Evolutionary conservation across 768 basidiomycete genomes (phyloP).

Genomic region (Suillus clintonianus): DNA sequence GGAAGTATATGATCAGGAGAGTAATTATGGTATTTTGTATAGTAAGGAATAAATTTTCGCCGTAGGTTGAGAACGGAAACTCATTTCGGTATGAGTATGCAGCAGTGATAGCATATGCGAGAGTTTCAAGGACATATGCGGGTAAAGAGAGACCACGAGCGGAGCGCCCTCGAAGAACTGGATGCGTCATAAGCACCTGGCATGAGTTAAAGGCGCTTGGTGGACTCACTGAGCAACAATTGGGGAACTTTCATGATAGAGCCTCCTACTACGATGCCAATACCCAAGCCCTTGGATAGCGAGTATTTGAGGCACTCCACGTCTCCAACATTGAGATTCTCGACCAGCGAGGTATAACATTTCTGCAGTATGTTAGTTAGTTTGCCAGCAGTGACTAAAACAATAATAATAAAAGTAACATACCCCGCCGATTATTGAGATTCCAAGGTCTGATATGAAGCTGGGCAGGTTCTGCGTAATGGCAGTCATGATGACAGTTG

Average conservation of each 20-base stretch:
- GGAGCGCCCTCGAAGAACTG: constrained; percentile 72
- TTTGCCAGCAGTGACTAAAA: not conserved
- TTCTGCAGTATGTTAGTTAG: constrained; percentile 47
- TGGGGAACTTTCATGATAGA: constrained; percentile 97
- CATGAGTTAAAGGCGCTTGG: not conserved
- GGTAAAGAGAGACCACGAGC: constrained; percentile 87
- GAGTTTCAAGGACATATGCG: constrained; percentile 88
- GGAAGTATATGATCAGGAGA: constrained; percentile 78
- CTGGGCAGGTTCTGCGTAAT: constrained; percentile 86
- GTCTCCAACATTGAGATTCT: constrained; percentile 78
- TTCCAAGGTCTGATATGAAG: constrained; percentile 80
- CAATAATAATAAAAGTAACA: constrained; percentile 7
- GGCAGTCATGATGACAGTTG: constrained; percentile 55
- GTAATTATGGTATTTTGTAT: constrained; percentile 89
- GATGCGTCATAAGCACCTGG: constrained; percentile 6
- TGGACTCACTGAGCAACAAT: constrained; percentile 70
- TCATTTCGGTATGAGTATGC: constrained; percentile 82
- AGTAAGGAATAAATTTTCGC: constrained; percentile 94
- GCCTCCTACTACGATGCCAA: constrained; percentile 91
- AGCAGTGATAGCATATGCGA: constrained; percentile 86
- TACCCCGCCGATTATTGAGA: constrained; percentile 82
- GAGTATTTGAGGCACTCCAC: constrained; percentile 88
- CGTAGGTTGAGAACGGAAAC: constrained; percentile 97
- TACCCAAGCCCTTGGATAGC: constrained; percentile 87
- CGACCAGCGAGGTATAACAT: constrained; percentile 89